Base-by-base conservation (phyloP, 208 protist species). In the Trypanosoma conorhini region DNA sequence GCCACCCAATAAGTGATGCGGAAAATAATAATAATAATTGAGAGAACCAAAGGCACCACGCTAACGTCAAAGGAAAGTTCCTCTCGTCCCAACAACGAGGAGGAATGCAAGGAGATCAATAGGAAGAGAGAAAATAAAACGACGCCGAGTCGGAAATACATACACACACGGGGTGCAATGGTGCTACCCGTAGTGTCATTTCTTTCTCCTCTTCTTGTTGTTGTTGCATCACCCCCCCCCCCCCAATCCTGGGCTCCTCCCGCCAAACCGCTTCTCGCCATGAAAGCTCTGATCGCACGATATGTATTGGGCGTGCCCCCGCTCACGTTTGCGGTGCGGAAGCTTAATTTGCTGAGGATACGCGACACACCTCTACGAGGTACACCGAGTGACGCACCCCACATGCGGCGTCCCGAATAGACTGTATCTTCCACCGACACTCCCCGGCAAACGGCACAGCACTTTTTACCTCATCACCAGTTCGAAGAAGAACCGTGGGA, bases 371-470 rank as follows among this genome's bases (percentile, higher is more conserved):
- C 44, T 92, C 77, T 17, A 96, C 31, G 0, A 96, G 62, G 65
- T 91, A 89, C 5, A 93, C 71, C 35, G 87, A 89, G 75, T 96
- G 90, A 1, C 83, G 76, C 5, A 79, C 77, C 1, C 90, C 90
- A 26, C 87, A 86, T 8, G 51, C 75, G 0, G 78, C 77, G n/a
- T 70, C 79, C 5, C 46, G 61, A 35, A 96, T 83, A 22, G 60
- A 48, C 48, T 75, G 63, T 51, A 94, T 83, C 31, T 44, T 51
- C 74, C 78, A 81, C 30, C 38, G 19, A 21, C 52, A 61, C 21
- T 12, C 56, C 24, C 22, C 50, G 58, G 22, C 30, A 50, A 60
- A 40, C 7, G 50, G 19, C 31, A 35, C 10, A 31, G 54, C 51
- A 48, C 22, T 33, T 38, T n/a, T 44, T 54, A 74, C 7, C 62